Evolutionary conservation across 805 yeast species (phyloP).

Genomic region (Hyphopichia homilentoma): DNA sequence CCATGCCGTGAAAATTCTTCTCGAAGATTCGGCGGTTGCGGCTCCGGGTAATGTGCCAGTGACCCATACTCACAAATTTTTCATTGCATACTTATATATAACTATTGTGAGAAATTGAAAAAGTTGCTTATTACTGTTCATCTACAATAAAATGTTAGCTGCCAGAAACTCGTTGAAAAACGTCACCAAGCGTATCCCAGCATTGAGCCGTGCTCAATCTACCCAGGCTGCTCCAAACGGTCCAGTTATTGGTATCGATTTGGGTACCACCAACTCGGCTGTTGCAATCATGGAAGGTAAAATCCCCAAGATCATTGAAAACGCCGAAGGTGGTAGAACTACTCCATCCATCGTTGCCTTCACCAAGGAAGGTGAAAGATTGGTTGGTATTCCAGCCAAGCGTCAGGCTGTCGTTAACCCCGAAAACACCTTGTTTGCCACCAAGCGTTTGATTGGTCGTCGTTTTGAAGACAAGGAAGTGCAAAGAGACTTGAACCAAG

Average conservation of each 20-base stretch:
- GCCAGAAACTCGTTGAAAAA: constrained; percentile 38
- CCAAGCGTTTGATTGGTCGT: constrained; percentile 92
- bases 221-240: constrained; percentile 34
- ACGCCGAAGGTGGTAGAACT: constrained; percentile 69
- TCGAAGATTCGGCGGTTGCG: constrained; percentile 7
- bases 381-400: constrained; percentile 93
- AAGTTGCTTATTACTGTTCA: too few relatives aligned
- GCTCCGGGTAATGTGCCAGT: constrained; percentile 11
- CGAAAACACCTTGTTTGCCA: constrained; percentile 89
- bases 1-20: too few relatives aligned
- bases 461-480: constrained; percentile 87
- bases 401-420: constrained; percentile 96
- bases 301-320: constrained; percentile 73
- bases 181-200: constrained; percentile 33
- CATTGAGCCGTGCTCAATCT: constrained; percentile 26
- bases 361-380: constrained; percentile 85
- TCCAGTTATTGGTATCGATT: constrained; percentile 78
- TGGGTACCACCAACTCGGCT: constrained; percentile 89
- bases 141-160: constrained; percentile 41
- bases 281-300: constrained; percentile 82
- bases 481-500: constrained; percentile 81
- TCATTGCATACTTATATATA: too few relatives aligned
- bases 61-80: too few relatives aligned
- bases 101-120: too few relatives aligned
- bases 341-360: constrained; percentile 96